A percentile compares a stretch with the other conserved stretches of the same genome.
Evolutionary conservation across 2,329 filamentous ascomycete species (phyloP).

Genomic region (Botrytis fabae): DNA sequence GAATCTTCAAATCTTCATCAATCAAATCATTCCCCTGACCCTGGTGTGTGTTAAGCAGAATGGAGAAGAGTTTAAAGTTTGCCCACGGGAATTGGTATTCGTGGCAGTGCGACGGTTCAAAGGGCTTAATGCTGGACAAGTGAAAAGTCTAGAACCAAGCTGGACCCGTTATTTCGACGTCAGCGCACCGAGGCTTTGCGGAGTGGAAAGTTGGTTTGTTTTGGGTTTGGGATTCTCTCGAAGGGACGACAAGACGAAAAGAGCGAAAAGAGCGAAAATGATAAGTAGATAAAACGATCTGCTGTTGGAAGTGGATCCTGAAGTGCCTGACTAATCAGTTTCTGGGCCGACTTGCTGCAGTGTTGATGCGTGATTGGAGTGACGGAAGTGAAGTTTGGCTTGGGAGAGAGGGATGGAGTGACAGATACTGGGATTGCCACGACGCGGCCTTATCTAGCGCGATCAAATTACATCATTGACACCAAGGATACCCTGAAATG

Average conservation of each 20-base stretch:
- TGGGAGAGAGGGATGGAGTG: background rate
- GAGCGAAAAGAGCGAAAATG: background rate
- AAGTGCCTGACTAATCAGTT: slow-evolving; percentile 4
- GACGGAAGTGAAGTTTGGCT: background rate
- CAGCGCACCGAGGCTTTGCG: slow-evolving; percentile 1
- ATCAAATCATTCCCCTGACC: too few species aligned
- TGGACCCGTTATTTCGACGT: background rate
- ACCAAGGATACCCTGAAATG: background rate
- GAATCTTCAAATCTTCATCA: background rate
- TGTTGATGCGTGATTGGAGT: background rate
- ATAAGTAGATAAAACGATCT: background rate
- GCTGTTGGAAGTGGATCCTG: background rate
- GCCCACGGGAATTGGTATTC: background rate
- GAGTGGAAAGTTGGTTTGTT: background rate
- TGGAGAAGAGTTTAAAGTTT: background rate
- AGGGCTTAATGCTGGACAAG: background rate
- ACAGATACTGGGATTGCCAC: background rate
- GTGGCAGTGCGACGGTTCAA: background rate
- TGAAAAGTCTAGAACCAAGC: background rate
- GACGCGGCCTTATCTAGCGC: background rate
- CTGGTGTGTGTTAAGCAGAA: background rate
- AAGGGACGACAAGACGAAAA: too few species aligned
- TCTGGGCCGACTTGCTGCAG: background rate
- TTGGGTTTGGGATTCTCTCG: background rate
- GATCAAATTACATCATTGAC: slow-evolving; percentile 18